Base-by-base conservation (phyloP, 2,329 filamentous ascomycete species). In the Alternaria atra region DNA sequence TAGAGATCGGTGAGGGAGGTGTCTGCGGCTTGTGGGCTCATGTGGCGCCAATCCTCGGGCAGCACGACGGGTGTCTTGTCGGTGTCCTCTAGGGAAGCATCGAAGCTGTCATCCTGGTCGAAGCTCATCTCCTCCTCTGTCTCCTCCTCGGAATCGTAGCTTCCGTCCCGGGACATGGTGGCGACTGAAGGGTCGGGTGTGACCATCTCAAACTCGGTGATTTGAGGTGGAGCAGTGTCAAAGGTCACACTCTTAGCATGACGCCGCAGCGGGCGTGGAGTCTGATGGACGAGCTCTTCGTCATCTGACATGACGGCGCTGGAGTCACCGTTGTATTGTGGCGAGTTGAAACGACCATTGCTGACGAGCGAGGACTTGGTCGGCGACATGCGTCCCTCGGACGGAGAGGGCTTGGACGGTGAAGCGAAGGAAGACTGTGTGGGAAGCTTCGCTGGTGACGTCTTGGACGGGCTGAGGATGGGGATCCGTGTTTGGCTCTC, bases 61-160 rank as follows among this genome's bases (percentile, higher is more conserved):
- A 96, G 87, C n/a, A 99, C 94, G 10, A 99, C 95, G 0, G 95
- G 95, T 1, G 95, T 98, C 84, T 98, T 98, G 73, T 97, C 93
- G 5, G 93, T 94, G 74, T 98, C 94, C 79, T 98, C 94, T 1
- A 98, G 85, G 6, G 93, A 97, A 13, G 92, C 94, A 79, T 98
- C 94, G 70, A 98, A 98, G 81, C 94, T 97, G 74, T 97, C 94
- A 42, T 94, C 92, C 43, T 86, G 85, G 55, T 84, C 83, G 61
- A 84, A 84, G 73, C 80, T 91, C 40, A 93, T 87, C 17, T 91
- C 90, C 30, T 91, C 89, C 32, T 91, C 88, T 2, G 83, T 83
- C n/a, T 91, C 89, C 27, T 91, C 89, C 12, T 84, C 83, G 0
- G 92, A 94, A 64, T 97, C 94, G 77, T 92, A 97, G 81, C 94